Evolutionary conservation across 345 rosid genomes (phyloP).

Genomic region (Xanthoceras sorbifolium): DNA sequence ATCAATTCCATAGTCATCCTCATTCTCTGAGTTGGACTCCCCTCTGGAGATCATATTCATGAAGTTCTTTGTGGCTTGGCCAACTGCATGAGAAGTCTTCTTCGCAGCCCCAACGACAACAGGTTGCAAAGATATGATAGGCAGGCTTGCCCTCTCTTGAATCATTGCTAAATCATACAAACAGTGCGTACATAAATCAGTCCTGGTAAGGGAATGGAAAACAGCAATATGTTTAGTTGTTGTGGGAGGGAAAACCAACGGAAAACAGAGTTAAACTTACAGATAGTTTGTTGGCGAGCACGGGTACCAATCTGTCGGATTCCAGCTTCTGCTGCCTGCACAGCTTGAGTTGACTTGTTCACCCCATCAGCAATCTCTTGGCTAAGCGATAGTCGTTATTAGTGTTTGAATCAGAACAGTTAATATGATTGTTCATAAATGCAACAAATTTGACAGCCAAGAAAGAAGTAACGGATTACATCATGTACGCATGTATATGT

Average conservation of each 20-base stretch:
- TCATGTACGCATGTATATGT: not conserved
- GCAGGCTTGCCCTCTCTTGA: conserved; percentile 87
- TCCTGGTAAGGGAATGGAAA: conserved; percentile 3
- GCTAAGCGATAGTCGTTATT: conserved; percentile 41
- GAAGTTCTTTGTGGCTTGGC: conserved; percentile 73
- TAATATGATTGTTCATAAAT: not conserved
- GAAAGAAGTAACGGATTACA: not conserved
- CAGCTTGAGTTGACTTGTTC: conserved; percentile 86
- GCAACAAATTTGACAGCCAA: not conserved
- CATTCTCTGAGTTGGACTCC: conserved; percentile 37
- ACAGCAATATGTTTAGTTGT: not conserved
- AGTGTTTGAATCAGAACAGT: conserved; percentile 4
- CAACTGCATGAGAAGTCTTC: conserved; percentile 77
- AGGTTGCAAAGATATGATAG: conserved; percentile 74
- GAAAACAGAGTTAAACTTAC: conserved; percentile 45
- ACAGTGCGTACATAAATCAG: conserved; percentile 17
- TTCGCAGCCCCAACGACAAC: conserved; percentile 78
- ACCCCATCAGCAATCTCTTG: conserved; percentile 90
- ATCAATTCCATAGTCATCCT: conserved; percentile 36
- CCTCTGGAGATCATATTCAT: conserved; percentile 64
- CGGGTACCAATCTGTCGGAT: conserved; percentile 72
- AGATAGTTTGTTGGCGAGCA: conserved; percentile 80
- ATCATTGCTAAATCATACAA: conserved; percentile 65
- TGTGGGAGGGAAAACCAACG: not conserved
- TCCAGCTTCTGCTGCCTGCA: conserved; percentile 91